Evolutionary conservation across 768 basidiomycete species (phyloP), one percentile per base, ranked within the genome.

Genomic region (Sarcodon aspratus): DNA sequence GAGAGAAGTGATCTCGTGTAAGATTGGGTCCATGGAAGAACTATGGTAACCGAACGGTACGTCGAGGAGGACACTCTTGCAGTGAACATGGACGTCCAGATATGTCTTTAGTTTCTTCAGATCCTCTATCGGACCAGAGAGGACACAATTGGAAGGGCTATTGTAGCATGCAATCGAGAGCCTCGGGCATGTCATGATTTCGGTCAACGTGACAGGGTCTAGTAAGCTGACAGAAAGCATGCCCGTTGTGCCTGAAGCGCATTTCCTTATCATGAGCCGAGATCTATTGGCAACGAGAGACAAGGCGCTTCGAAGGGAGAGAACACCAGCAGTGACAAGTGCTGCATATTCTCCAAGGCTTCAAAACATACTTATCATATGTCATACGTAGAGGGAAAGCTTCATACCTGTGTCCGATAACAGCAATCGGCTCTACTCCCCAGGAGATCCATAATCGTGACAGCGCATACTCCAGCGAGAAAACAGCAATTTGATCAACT

Each of bases 301-400:
- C 11, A 88, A 66, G 3, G 78, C 82, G 12, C 74, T 75, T 51
- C 74, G 65, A 13, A 86, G 62, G 0, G 69, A 67, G 11, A 88
- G 55, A 1, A 83, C 76, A 1, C 69, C 74, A 0, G 84, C 77
- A n/a, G 71, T 64, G 13, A 80, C 79, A 36, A 87, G 71, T 9
- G 81, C 85, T 7, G 78, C 78, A 48, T 84, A 87, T 66, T 88
- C 85, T 36, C 85, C 85, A 13, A 88, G 69, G 60, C 85, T 88
- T 51, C n/a, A 42, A 33, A 32, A 48, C 9, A n/a, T 6, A 15
- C 15, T 21, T 15, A 46, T 40, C 45, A 52, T 7, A 1, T 21
- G 9, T 2, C 17, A 18, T 27, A 57, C 27, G 10, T 46, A 15
- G n/a, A 50, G 38, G 13, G 27, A 27, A 50, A 33, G 38, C 33